These are phyloP conservation scores for Cylindrotheca fusiformis DNA, from an alignment of 108 stramenopile species.

Conservation along the genomic window DNA sequence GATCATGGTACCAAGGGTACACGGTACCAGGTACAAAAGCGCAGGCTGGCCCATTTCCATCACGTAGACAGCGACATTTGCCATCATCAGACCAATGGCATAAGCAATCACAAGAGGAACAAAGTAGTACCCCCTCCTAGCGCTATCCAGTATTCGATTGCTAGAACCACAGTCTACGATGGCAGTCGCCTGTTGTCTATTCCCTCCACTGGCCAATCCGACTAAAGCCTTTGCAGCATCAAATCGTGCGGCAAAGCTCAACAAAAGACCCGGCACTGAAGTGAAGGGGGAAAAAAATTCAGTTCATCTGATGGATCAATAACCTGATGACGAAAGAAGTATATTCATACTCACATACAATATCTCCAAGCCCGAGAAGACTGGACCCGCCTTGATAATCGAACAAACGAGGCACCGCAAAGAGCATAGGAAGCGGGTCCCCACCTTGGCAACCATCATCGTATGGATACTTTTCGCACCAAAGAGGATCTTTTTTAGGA, in stretches of 20 bases:
- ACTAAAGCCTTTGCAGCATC: constrained; percentile 67
- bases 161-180: background rate
- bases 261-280: constrained; percentile 74
- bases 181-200: background rate
- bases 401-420: constrained; percentile 57
- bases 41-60: constrained; percentile 91
- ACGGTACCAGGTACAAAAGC: constrained; percentile 89
- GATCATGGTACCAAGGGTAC: constrained; percentile 79
- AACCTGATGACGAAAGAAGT: background rate
- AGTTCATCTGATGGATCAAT: background rate
- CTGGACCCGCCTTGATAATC: constrained; percentile 83
- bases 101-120: constrained; percentile 75
- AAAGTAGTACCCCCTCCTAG: constrained; percentile 60
- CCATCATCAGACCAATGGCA: constrained; percentile 84
- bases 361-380: constrained; percentile 92
- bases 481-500: constrained; percentile 53
- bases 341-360: constrained; percentile 37
- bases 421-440: constrained; percentile 89
- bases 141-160: background rate
- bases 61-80: constrained; percentile 84
- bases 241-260: constrained; percentile 74
- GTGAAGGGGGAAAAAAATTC: constrained; percentile 16
- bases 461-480: constrained; percentile 89
- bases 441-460: constrained; percentile 72
- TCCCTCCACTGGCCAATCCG: constrained; percentile 9